Base-by-base conservation (phyloP, 768 basidiomycete genomes). In the Lactifluus subvellereus region DNA sequence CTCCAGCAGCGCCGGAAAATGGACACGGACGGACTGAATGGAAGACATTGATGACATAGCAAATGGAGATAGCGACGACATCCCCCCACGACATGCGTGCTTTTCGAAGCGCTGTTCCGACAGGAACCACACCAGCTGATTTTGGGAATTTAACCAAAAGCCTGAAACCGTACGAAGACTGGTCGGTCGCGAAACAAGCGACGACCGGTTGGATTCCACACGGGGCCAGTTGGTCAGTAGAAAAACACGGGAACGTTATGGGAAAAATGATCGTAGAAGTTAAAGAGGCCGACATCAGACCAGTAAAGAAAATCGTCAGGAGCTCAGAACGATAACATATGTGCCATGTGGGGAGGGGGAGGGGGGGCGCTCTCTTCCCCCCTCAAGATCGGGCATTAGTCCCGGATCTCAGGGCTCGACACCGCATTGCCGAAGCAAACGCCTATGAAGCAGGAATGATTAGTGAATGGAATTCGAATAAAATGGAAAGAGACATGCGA, bases 1-100 rank as follows among this genome's bases (percentile, higher is more conserved):
- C 57, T 70, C 69, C 57, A 75, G 66, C 60, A 72, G 61, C 63
- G 71, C 67, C 66, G 70, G 66, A 66, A 76, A 77, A 55, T 68
- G 75, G 64, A 77, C 69, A 68, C 56, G 67, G 69, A 55, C 30
- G n/a, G 60, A 20, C 42, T 66, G 60, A 56, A 62, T 65, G 65
- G 57, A 61, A 48, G 64, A 48, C 62, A 70, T 66, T n/a, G 50
- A 57, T 62, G 51, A 33, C 37, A 48, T 49, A 32, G 62, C 62
- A 59, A 63, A 63, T 59, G 62, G 62, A 59, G 62, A 63, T 63
- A 63, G 57, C 45, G 42, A 54, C 43, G 48, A 61, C 47, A 54
- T 60, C 53, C 14, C 40, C 54, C n/a, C 37, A 47, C 54, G 55
- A 60, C 56, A 67, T 54, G 35, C 54, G 59, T 47, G 59, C 54